phyloP scores from a whole-genome alignment of 805 yeast species.

The Ogataea sp. region DNA sequence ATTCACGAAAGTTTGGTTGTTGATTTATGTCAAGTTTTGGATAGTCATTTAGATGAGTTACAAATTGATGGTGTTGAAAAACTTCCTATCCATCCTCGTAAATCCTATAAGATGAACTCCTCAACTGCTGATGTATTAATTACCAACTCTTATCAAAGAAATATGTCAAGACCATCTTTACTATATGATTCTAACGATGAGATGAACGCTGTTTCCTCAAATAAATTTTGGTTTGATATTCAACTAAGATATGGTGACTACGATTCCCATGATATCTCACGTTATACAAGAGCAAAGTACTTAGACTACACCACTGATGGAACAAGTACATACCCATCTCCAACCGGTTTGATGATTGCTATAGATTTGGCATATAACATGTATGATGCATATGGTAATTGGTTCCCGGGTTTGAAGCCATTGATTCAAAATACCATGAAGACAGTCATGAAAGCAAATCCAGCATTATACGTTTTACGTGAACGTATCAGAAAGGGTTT shows the following conservation, averaged over 20 bases:
- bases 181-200: slow-evolving; percentile 64
- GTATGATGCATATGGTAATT: slow-evolving; percentile 94
- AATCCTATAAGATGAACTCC: slow-evolving; percentile 94
- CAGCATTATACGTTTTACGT: slow-evolving; percentile 82
- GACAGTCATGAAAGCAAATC: slow-evolving; percentile 90
- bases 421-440: slow-evolving; percentile 86
- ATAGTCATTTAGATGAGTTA: slow-evolving; percentile 74
- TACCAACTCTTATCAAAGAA: slow-evolving; percentile 73
- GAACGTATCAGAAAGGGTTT: slow-evolving; percentile 92
- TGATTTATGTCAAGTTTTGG: slow-evolving; percentile 88
- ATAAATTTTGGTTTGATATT: slow-evolving; percentile 89
- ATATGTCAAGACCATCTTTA: slow-evolving; percentile 72
- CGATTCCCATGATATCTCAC: slow-evolving; percentile 93
- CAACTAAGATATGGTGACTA: slow-evolving; percentile 95
- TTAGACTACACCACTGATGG: slow-evolving; percentile 89
- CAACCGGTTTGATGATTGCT: slow-evolving; percentile 87
- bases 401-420: slow-evolving; percentile 94
- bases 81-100: slow-evolving; percentile 92
- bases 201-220: slow-evolving; percentile 47
- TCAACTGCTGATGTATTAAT: slow-evolving; percentile 88
- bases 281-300: slow-evolving; percentile 88
- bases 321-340: slow-evolving; percentile 79
- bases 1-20: slow-evolving; percentile 93
- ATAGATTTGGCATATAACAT: slow-evolving; percentile 92
- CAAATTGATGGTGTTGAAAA: slow-evolving; percentile 84